A percentile compares a stretch with the other conserved stretches of the same genome.
phyloP scores from a whole-genome alignment of 768 basidiomycete species.

The Lentinula sp. region DNA sequence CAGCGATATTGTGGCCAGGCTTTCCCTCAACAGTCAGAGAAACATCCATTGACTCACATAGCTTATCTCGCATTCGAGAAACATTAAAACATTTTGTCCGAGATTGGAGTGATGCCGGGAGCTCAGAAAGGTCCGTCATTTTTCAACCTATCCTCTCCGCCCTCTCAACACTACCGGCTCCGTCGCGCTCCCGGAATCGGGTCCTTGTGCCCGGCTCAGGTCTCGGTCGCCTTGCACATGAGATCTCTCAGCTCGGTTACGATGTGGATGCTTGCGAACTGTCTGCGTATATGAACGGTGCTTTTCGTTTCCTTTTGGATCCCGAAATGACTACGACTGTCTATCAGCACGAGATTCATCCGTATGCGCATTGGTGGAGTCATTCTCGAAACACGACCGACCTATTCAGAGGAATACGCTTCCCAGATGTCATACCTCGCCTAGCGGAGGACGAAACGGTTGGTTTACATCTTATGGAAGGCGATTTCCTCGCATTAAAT shows the following conservation, averaged over 20 bases:
- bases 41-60: constrained; percentile 6
- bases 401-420: constrained; percentile 45
- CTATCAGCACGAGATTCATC: constrained; percentile 49
- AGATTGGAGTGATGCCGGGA: constrained; percentile 63
- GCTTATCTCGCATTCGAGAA: constrained; percentile 45
- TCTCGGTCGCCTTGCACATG: constrained; percentile 62
- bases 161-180: constrained; percentile 19
- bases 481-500: constrained; percentile 48
- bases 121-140: constrained; percentile 44
- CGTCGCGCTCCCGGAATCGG: constrained; percentile 16
- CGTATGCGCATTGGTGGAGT: constrained; percentile 66
- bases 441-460: constrained; percentile 26
- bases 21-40: not conserved
- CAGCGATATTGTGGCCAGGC: constrained; percentile 13
- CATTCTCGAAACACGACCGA: constrained; percentile 48
- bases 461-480: constrained; percentile 42
- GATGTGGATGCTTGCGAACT: constrained; percentile 57
- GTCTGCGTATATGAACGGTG: constrained; percentile 61
- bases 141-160: constrained; percentile 52
- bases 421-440: constrained; percentile 59
- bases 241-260: constrained; percentile 56
- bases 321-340: constrained; percentile 30
- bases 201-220: constrained; percentile 64
- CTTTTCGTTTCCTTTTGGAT: constrained; percentile 52
- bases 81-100: constrained; percentile 63